Conservation (phyloP, 108 stramenopile genomes). For the Asterionellopsis glacialis region DNA sequence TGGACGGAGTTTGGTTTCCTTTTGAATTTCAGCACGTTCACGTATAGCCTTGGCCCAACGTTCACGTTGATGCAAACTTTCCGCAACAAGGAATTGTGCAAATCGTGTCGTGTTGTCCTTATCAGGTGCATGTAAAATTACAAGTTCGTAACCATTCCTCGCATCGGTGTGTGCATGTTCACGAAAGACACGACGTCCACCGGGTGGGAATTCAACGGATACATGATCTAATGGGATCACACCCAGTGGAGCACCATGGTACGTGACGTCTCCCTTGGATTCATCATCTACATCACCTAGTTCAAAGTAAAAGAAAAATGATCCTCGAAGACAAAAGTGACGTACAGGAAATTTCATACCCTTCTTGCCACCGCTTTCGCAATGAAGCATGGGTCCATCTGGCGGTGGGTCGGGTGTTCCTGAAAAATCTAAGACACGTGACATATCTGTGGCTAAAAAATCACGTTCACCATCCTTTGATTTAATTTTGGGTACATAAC, state of each 20-base stretch:
- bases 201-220: conserved; percentile 69
- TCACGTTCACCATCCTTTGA: conserved; percentile 9
- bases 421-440: conserved; percentile 71
- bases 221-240: conserved; percentile 67
- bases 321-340: conserved; percentile 53
- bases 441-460: conserved; percentile 48
- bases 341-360: conserved; percentile 59
- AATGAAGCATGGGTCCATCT: conserved; percentile 57
- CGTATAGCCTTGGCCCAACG: conserved; percentile 64
- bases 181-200: conserved; percentile 81
- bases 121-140: conserved; percentile 35
- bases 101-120: conserved; percentile 20
- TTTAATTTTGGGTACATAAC: too few relatives aligned
- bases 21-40: conserved; percentile 37
- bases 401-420: conserved; percentile 55
- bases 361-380: conserved; percentile 38
- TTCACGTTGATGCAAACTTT: conserved; percentile 54
- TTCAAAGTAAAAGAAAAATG: conserved; percentile 69
- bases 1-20: conserved; percentile 29
- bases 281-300: conserved; percentile 33
- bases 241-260: conserved; percentile 47
- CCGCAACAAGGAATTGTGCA: conserved; percentile 61
- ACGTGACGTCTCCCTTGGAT: conserved; percentile 28
- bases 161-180: conserved; percentile 82
- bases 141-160: conserved; percentile 72